Conservation (phyloP, 495 filamentous ascomycete genomes). For the Lepidopterella palustris region DNA sequence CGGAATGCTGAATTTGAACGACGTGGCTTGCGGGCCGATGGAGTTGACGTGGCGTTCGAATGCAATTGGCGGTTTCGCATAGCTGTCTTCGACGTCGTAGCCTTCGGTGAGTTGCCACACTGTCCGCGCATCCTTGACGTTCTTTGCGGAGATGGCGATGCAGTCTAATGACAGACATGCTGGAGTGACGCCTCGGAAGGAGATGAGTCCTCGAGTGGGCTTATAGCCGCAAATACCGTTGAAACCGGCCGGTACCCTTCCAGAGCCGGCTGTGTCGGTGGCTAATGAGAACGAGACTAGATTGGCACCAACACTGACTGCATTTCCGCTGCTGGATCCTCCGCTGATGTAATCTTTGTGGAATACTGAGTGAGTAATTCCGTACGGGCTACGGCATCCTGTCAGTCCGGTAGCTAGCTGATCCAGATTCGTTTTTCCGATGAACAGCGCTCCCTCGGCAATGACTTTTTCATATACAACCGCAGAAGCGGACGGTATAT, state of each 20-base stretch:
- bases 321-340: conserved; percentile 56
- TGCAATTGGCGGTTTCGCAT: conserved; percentile 45
- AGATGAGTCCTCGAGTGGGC: conserved; percentile 58
- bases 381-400: conserved; percentile 55
- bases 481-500: conserved; percentile 42
- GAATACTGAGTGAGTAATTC: conserved; percentile 46
- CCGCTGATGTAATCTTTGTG: conserved; percentile 54
- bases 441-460: conserved; percentile 50
- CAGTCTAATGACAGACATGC: conserved; percentile 59
- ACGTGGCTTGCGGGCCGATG: conserved; percentile 39
- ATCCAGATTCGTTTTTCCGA: conserved; percentile 65
- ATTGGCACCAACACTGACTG: conserved; percentile 50
- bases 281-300: conserved; percentile 58
- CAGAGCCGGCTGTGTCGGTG: conserved; percentile 62
- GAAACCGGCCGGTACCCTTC: conserved; percentile 55
- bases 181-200: conserved; percentile 51
- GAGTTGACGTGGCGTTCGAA: conserved; percentile 46
- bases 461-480: conserved; percentile 37
- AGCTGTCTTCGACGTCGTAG: conserved; percentile 50
- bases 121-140: conserved; percentile 46
- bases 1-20: conserved; percentile 51
- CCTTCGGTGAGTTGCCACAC: conserved; percentile 51
- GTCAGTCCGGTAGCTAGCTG: conserved; percentile 60
- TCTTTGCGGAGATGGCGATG: conserved; percentile 51
- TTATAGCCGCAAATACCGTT: conserved; percentile 64